Evolutionary conservation across 257 asterid genomes (phyloP), one percentile per base, ranked within the genome.

Genomic region (Primulina eburnea): DNA sequence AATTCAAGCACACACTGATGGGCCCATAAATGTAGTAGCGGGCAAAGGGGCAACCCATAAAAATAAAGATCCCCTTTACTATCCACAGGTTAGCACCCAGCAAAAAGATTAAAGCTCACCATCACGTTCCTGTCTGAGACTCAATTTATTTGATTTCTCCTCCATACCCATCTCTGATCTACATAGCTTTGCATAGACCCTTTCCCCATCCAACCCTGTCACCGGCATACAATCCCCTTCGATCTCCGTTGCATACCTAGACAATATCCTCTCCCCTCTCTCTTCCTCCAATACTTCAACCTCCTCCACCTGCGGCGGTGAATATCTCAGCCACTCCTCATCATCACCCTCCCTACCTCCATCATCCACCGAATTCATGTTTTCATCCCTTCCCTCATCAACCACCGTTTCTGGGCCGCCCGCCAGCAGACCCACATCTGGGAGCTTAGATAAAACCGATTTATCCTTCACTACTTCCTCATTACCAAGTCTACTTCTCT

Each of bases 141-240:
- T 74, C 81, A 78, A 72, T 60, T 81, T 86, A 82, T 78, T 84
- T 75, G 60, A 74, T 56, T 78, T 87, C 75, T 34, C 76, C 59
- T 72, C 79, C 38, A 78, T 84, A 67, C 78, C 91, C 62, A 70
- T 61, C 67, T 78, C 85, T 5, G 62, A 65, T 34, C 87, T 71
- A 58, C 88, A 63, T 63, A 90, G 75, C 95, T 90, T 93, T 0
- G 99, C 97, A 66, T 90, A 93, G 75, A 89, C 95, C 81, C 97
- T 86, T 76, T 90, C 95, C 74, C 97, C 99, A 66, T 89, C 97
- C 81, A 89, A 78, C 65, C 99, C 99, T 1, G 99, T 93, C 55
- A 93, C 83, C 14, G 97, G 92, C 78, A 88, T 78, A 69, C 89
- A 90, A 78, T 90, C 96, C 60, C 99, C 99, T 0, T 89, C 92